Base-by-base conservation (phyloP, 1,284 basidiomycete genomes). In the Pisolithus thermaeus region DNA sequence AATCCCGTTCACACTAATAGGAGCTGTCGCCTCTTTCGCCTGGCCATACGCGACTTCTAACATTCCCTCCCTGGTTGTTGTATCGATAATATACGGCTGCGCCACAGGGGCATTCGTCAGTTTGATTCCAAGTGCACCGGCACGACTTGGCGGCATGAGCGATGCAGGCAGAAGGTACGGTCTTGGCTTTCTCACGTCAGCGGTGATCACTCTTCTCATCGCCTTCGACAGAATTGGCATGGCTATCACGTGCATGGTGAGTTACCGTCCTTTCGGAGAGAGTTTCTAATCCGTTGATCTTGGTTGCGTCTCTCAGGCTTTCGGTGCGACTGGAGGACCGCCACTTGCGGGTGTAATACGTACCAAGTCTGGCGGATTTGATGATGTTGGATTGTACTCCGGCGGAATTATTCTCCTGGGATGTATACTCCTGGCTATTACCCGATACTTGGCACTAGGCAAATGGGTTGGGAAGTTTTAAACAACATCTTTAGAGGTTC, bases 331-430 rank as follows among this genome's bases (percentile, higher is more conserved):
- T 16, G 67, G 65, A 8, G 75, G 75, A 2, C 72, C 74, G 25
- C 75, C 75, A 1, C 72, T 76, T 47, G 73, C 72, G 2, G 75
- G 75, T 14, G 72, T 71, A 1, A 75, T 77, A 60, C 30, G 41
- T 7, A 63, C 47, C 55, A 55, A 22, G 54, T 63, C 6, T 67
- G 70, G 3, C 7, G 59, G 61, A 6, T 77, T 66, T 55, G 59
- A 59, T 16, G 59, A 52, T 22, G 71, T 74, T 3, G 75, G 75
- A 1, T 57, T 69, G 12, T 76, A 73, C 52, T 74, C 74, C 50
- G 74, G 74, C 9, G 35, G 18, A 23, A 44, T 46, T 25, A 52
- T 52, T 25, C 9, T 46, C 12, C 16, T 43, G 16, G 52, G 52
- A 14, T 58, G 56, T 23, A 35, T 44, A 11, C 40, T 58, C 35